Base-by-base conservation (phyloP, 2,329 filamentous ascomycete species). In the Ophiostoma novo-ulmi region DNA sequence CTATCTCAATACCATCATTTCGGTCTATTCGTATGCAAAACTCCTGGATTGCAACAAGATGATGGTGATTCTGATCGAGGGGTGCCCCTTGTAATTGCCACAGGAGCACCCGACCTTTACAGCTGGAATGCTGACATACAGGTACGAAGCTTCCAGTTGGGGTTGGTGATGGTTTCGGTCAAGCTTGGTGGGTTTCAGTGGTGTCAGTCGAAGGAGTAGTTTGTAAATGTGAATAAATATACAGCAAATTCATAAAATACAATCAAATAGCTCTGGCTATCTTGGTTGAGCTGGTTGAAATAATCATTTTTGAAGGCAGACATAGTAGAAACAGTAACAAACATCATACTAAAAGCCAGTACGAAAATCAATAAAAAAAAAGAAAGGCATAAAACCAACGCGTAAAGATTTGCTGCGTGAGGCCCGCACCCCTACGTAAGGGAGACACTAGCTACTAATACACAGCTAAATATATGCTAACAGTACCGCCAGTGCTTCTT, bases 111-210 rank as follows among this genome's bases (percentile, higher is more conserved):
- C 0, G 26, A 31, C 26, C 26, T 63, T 63, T 31, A 13, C 58
- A 26, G 58, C 26, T 63, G 58, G 58, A 63, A 63, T 63, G 58
- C 58, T 13, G 8, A 8, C 13, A 17, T 63, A 63, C 35, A 63
- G 55, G 17, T 11, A 35, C 14, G 58, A 26, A 63, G 58, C 58
- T 63, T 63, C 58, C 58, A 63, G 58, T 35, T 35, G 26, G 58
- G 58, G 26, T 63, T 63, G 58, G 58, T 35, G 58, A 31, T 63
- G 58, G 4, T 63, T 55, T 63, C 58, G 58, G 58, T 31, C 58
- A 63, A 35, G 58, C 58, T 63, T 63, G 58, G 58, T 63, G 58
- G 58, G 58, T 63, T 35, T 35, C 58, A 63, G 58, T 58, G 52
- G 52, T 58, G 52, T 26, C 20, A 17, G 44, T n/a, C 52, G 5